These are phyloP conservation scores for Mycena polygramma DNA, from an alignment of 768 basidiomycete genomes.

Conservation along the genomic window DNA sequence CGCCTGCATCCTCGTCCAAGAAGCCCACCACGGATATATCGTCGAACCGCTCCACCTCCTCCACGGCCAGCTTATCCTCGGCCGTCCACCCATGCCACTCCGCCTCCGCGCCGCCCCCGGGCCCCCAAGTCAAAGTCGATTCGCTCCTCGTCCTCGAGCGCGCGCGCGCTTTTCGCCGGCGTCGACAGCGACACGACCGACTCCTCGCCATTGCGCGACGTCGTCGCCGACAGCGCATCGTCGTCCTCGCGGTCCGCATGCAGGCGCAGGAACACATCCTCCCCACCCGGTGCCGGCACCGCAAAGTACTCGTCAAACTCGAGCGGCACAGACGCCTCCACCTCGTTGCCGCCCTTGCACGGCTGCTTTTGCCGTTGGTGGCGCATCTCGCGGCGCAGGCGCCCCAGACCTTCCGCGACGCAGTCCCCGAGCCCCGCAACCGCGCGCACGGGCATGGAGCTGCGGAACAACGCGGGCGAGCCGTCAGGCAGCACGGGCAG, in stretches of 20 bases:
- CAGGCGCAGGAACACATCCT: slow-evolving; percentile 29
- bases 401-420: too few relatives aligned
- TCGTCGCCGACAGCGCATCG: slow-evolving; percentile 43
- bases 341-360: slow-evolving; percentile 32
- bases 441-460: too few relatives aligned
- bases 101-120: slow-evolving; percentile 17
- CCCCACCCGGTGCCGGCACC: slow-evolving; percentile 31
- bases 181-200: slow-evolving; percentile 53
- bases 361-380: slow-evolving; percentile 54
- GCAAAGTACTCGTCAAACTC: slow-evolving; percentile 76
- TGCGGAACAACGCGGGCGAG: too few relatives aligned
- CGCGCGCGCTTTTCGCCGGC: too few relatives aligned
- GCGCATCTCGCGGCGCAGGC: too few relatives aligned
- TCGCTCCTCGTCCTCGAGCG: slow-evolving; percentile 54
- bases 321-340: slow-evolving; percentile 62
- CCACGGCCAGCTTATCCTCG: slow-evolving; percentile 60
- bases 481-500: slow-evolving; percentile 73
- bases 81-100: slow-evolving; percentile 60
- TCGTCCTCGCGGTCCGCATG: slow-evolving; percentile 39
- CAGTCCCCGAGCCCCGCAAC: too few relatives aligned
- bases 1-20: slow-evolving; percentile 49
- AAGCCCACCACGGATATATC: slow-evolving; percentile 59
- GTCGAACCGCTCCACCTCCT: slow-evolving; percentile 66
- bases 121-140: slow-evolving; percentile 10
- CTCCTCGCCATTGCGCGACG: slow-evolving; percentile 44